Percentiles rank a stretch among this genome's conserved stretches.
These are phyloP conservation scores for Exophiala bonariae DNA, from an alignment of 2,329 filamentous ascomycete species.

Conservation along the genomic window DNA sequence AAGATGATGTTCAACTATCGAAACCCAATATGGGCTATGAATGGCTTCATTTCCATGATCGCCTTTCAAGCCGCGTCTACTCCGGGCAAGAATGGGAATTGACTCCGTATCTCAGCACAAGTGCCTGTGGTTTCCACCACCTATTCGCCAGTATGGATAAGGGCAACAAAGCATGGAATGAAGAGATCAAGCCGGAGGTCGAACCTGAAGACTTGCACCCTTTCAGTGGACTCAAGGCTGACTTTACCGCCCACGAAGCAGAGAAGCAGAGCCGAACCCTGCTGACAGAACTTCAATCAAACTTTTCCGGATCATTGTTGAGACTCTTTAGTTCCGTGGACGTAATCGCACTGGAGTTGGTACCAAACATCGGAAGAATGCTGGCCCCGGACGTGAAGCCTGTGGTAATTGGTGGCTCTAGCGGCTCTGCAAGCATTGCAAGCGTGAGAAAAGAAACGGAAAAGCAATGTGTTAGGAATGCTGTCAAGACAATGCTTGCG, in stretches of 20 bases:
- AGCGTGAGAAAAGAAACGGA: slow-evolving; percentile 87
- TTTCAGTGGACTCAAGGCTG: slow-evolving; percentile 79
- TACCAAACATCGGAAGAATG: slow-evolving; percentile 76
- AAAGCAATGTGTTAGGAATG: slow-evolving; percentile 74
- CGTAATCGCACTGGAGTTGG: slow-evolving; percentile 75
- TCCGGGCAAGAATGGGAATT: slow-evolving; percentile 92
- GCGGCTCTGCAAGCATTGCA: slow-evolving; percentile 66
- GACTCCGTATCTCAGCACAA: slow-evolving; percentile 79
- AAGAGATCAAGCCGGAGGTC: slow-evolving; percentile 42
- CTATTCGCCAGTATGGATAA: slow-evolving; percentile 75
- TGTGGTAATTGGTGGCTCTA: slow-evolving; percentile 74
- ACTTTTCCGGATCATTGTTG: slow-evolving; percentile 69
- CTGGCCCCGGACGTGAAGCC: slow-evolving; percentile 89
- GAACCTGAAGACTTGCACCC: slow-evolving; percentile 59
- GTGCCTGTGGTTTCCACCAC: slow-evolving; percentile 85
- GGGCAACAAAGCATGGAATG: slow-evolving; percentile 45
- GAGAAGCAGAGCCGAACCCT: slow-evolving; percentile 75
- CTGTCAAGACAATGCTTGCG: slow-evolving; percentile 79
- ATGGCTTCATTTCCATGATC: slow-evolving; percentile 93
- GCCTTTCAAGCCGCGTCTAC: slow-evolving; percentile 74
- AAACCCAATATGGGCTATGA: slow-evolving; percentile 88
- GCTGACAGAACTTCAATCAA: slow-evolving; percentile 71
- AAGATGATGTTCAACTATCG: slow-evolving; percentile 86
- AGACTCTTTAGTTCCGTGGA: slow-evolving; percentile 78
- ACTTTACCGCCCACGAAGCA: slow-evolving; percentile 78